phyloP scores from a whole-genome alignment of 208 protist species.

The Acanthamoeba triangularis region DNA sequence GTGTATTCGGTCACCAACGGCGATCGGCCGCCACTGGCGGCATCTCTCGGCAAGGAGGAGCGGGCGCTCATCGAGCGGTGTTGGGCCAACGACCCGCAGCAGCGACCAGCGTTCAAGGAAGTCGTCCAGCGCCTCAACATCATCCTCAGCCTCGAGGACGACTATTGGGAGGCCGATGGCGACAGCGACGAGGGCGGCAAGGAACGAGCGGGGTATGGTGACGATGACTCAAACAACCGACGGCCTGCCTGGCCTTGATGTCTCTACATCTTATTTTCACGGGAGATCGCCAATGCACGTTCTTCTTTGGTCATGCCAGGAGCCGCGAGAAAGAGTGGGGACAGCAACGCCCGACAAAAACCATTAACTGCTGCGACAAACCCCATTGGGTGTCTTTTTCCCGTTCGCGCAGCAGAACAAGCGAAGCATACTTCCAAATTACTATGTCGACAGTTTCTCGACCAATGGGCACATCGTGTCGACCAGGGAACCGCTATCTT shows the following conservation, averaged over 20 bases:
- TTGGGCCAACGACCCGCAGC: conserved; percentile 22
- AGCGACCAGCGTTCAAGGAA: conserved; percentile 11
- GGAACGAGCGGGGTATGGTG: not conserved
- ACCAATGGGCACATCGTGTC: too few relatives aligned
- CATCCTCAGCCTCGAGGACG: not conserved
- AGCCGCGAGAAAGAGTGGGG: too few relatives aligned
- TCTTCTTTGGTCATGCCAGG: too few relatives aligned
- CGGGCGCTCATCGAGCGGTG: not conserved
- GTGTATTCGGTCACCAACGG: not conserved
- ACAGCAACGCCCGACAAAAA: too few relatives aligned
- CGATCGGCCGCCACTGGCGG: not conserved
- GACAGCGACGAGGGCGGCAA: not conserved
- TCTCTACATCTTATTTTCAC: too few relatives aligned
- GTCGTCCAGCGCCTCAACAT: not conserved
- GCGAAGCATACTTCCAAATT: too few relatives aligned
- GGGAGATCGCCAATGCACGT: too few relatives aligned
- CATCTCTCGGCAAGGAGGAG: not conserved
- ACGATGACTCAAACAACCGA: not conserved
- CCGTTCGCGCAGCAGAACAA: too few relatives aligned
- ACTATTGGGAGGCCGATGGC: not conserved
- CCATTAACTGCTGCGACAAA: too few relatives aligned
- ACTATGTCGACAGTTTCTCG: too few relatives aligned
- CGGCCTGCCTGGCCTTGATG: not conserved
- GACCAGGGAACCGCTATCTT: too few relatives aligned
- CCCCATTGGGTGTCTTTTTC: too few relatives aligned